Base-by-base conservation (phyloP, 495 filamentous ascomycete genomes). In the Lentithecium fluviatile region DNA sequence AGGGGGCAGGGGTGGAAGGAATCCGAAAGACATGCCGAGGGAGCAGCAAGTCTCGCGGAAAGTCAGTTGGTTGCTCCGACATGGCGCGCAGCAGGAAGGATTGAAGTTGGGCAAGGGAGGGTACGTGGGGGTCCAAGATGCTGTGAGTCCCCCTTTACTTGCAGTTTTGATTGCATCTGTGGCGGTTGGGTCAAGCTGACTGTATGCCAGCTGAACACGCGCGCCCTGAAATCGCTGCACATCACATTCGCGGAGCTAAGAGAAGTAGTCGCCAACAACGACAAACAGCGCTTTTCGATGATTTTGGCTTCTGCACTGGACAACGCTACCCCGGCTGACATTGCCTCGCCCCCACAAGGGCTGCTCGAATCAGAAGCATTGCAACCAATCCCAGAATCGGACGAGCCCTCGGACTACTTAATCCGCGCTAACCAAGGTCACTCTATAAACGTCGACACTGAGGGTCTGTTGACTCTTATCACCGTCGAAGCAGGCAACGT, bases 341-440 rank as follows among this genome's bases (percentile, higher is more conserved):
- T 60, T 70, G 76, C 23, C 23, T 73, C 19, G 56, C 69, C 52
- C 67, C 70, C 55, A 13, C 20, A 37, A 2, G 40, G 46, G 37
- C 36, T 56, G 50, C 20, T 49, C 13, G 56, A 57, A 45, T 48
- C 65, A 29, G 49, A 37, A 25, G 47, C 58, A 23, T 23, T 52
- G 8, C 45, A 49, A 25, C 52, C 65, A 4, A 49, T 48, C 32
- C 56, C 38, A 19, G 69, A 62, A 34, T 52, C 37, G 13, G 73
- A 72, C 10, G 75, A 86, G 38, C 83, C 89, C 0, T 70, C 80
- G 1, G 76, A 88, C 70, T 97, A 83, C 78, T 77, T 95, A 13
- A 96, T 98, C 77, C 91, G 94, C 69, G 94, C 94, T 1, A 94
- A 89, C 62, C 94, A 98, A 76, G 94, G 94, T 48, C 94, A 97